A percentile compares a stretch with the other conserved stretches of the same genome.
These are phyloP conservation scores for Iris macrosiphon DNA, from an alignment of 106 monocot species.

Conservation along the genomic window DNA sequence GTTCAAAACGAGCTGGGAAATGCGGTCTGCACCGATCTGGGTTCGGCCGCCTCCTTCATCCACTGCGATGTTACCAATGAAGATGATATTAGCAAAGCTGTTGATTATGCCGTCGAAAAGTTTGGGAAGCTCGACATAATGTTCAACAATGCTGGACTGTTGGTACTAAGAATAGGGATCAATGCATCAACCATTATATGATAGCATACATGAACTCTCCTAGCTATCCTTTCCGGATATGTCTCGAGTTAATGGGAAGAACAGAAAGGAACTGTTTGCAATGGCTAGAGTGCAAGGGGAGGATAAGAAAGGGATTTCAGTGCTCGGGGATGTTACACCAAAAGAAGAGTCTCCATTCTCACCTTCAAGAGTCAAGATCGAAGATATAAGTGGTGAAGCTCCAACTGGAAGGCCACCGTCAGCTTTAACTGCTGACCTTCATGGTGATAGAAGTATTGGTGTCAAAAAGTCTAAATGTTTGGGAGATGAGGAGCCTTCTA, in stretches of 20 bases:
- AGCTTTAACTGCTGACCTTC: slow-evolving; percentile 44
- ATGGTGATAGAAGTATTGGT: slow-evolving; percentile 85
- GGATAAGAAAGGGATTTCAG: slow-evolving; percentile 80
- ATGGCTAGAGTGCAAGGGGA: slow-evolving; percentile 95
- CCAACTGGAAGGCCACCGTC: no score
- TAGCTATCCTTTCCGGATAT: no score
- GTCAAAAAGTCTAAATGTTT: slow-evolving; percentile 80
- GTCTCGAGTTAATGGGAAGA: slow-evolving; percentile 97
- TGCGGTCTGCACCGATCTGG: slow-evolving; percentile 19
- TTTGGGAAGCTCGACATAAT: slow-evolving; percentile 32
- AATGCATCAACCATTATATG: no score
- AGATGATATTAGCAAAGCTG: slow-evolving; percentile 15
- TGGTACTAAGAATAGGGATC: no score
- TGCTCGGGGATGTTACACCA: no score
- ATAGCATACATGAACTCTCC: no score
- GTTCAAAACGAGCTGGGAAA: slow-evolving; percentile 36
- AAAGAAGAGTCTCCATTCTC: no score
- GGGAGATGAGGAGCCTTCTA: slow-evolving; percentile 71
- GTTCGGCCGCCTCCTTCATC: slow-evolving; percentile 16
- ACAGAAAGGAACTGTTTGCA: slow-evolving; percentile 96
- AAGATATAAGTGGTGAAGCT: no score
- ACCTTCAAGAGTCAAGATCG: no score
- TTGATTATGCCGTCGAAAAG: slow-evolving; percentile 18
- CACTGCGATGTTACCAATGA: slow-evolving; percentile 41
- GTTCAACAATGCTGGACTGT: slow-evolving; percentile 44